Evolutionary conservation across 75 land plant genomes (phyloP).

Genomic region (Pinus taeda): DNA sequence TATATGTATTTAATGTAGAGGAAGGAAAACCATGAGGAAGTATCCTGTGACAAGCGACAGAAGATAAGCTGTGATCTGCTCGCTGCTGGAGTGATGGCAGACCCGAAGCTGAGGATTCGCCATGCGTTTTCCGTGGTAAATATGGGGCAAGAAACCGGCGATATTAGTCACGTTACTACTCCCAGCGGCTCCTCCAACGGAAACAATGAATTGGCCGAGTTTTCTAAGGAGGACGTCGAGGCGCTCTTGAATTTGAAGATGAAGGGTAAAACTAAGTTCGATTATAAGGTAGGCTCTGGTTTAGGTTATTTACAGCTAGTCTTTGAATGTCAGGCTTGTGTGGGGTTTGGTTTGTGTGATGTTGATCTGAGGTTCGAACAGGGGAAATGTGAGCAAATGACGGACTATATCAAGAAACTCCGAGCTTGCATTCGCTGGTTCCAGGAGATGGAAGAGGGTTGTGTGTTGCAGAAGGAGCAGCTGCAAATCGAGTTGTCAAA

Average conservation of each 20-base stretch:
- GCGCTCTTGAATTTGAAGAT: slow-evolving; percentile 56
- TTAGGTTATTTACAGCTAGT: not conserved
- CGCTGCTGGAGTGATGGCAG: not conserved
- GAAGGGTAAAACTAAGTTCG: slow-evolving; percentile 65
- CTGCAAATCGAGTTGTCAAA: slow-evolving; percentile 32
- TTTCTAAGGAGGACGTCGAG: slow-evolving; percentile 49
- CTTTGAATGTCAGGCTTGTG: not conserved
- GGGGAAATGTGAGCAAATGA: slow-evolving; percentile 88
- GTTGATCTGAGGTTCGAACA: slow-evolving; percentile 14
- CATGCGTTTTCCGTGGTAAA: not conserved
- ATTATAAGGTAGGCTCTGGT: slow-evolving; percentile 45
- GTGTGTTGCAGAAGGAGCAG: slow-evolving; percentile 44
- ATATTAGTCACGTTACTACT: too few relatives aligned
- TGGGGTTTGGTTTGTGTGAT: not conserved
- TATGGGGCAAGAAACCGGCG: not conserved
- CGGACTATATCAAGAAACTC: slow-evolving; percentile 78
- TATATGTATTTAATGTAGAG: slow-evolving; percentile 7
- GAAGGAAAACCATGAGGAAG: slow-evolving; percentile 31
- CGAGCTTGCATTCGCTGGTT: slow-evolving; percentile 79
- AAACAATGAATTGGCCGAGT: slow-evolving; percentile 6
- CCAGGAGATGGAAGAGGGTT: slow-evolving; percentile 56
- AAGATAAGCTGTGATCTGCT: slow-evolving; percentile 13
- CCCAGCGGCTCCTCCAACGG: slow-evolving; percentile 2
- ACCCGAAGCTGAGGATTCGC: not conserved
- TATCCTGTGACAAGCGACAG: slow-evolving; percentile 31